These are phyloP conservation scores for Diaporthe caulivora DNA, from an alignment of 2,329 filamentous ascomycete species.

Conservation along the genomic window DNA sequence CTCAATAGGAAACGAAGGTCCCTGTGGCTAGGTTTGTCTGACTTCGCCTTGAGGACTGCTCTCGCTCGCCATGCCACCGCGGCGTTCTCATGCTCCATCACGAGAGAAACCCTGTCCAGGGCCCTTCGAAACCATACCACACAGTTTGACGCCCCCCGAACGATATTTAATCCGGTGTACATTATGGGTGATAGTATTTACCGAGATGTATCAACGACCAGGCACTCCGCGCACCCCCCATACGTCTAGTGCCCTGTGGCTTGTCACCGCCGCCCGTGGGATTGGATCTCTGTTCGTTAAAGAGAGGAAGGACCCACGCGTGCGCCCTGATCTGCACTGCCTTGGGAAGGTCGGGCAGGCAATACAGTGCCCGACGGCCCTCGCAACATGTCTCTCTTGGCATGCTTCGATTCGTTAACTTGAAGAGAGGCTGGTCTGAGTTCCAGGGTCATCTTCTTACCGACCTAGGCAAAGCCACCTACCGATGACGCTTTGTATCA, in stretches of 20 bases:
- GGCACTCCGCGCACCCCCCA: neutral
- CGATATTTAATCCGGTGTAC: too few relatives aligned
- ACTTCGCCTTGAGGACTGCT: conserved; percentile 3
- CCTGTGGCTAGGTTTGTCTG: neutral
- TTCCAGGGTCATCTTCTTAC: conserved; percentile 16
- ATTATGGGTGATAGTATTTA: neutral
- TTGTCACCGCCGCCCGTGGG: neutral
- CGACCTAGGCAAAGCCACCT: conserved; percentile 15
- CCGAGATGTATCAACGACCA: neutral
- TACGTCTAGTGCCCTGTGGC: conserved; percentile 17
- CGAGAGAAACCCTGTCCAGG: neutral
- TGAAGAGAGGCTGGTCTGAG: conserved; percentile 21
- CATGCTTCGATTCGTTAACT: conserved; percentile 23
- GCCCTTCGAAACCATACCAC: neutral
- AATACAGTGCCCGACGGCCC: conserved; percentile 26
- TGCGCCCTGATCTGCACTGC: conserved; percentile 15
- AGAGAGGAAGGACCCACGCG: neutral
- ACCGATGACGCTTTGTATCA: conserved; percentile 35
- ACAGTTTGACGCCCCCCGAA: neutral
- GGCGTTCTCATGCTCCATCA: neutral
- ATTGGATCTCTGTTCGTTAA: neutral
- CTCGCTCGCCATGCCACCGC: neutral
- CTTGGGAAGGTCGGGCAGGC: conserved; percentile 13
- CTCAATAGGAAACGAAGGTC: conserved; percentile 9
- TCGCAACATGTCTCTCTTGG: conserved; percentile 30